Evolutionary conservation across 169 alveolate genomes (phyloP).

Genomic region (Neospora caninum): DNA sequence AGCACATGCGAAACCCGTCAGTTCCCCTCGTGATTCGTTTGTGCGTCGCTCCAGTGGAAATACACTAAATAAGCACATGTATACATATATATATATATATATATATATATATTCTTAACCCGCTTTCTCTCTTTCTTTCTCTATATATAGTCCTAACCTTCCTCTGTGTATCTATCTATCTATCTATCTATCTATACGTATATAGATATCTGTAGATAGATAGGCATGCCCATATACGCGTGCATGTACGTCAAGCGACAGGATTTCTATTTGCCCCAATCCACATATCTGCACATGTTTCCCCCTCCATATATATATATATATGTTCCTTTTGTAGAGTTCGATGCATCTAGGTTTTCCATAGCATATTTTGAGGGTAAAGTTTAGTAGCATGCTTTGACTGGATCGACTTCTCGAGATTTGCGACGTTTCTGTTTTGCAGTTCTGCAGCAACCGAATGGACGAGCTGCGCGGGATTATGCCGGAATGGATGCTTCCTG

Average conservation of each 20-base stretch:
- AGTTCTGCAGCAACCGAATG: conserved; percentile 64
- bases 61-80: too few relatives aligned
- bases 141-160: too few relatives aligned
- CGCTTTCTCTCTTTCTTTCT: too few relatives aligned
- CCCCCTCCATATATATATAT: background rate
- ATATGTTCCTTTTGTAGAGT: background rate
- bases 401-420: background rate
- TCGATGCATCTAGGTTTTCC: background rate
- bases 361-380: background rate
- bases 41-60: too few relatives aligned
- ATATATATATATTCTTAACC: too few relatives aligned
- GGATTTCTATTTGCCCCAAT: background rate
- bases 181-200: background rate
- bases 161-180: background rate
- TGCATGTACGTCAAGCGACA: background rate
- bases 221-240: background rate
- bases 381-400: too few relatives aligned
- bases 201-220: background rate
- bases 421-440: background rate
- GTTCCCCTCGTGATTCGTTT: too few relatives aligned
- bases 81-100: too few relatives aligned
- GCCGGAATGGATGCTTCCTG: conserved; percentile 67
- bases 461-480: conserved; percentile 55
- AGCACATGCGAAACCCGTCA: background rate
- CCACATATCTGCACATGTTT: background rate